phyloP scores from a whole-genome alignment of 768 basidiomycete genomes.

The Suillus luteus region DNA sequence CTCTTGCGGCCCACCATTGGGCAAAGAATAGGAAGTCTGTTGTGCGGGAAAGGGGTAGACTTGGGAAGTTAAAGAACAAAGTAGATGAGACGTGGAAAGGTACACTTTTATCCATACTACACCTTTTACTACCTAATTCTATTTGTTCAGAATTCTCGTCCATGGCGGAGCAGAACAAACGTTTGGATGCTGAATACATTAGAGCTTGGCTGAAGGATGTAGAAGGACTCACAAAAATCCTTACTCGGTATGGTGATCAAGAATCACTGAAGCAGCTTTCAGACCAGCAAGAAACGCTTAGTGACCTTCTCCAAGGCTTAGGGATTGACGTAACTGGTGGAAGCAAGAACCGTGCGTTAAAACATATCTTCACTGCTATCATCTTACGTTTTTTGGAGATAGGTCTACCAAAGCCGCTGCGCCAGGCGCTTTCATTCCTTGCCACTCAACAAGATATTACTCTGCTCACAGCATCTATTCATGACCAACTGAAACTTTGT shows the following conservation, averaged over 20 bases:
- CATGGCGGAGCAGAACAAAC: not conserved
- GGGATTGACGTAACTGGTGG: not conserved
- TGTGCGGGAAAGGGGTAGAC: not conserved
- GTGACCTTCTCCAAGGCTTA: not conserved
- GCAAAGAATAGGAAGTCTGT: not conserved
- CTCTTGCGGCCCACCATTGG: not conserved
- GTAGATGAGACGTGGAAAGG: not conserved
- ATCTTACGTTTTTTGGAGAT: not conserved
- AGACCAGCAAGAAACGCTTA: not conserved
- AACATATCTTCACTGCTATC: not conserved
- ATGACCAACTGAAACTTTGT: not conserved
- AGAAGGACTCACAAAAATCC: not conserved
- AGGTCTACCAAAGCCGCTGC: not conserved
- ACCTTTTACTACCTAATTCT: not conserved
- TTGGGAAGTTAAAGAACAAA: not conserved
- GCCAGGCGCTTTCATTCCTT: not conserved
- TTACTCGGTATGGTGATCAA: not conserved
- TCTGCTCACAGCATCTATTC: not conserved
- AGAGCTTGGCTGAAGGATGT: not conserved
- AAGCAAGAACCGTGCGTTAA: not conserved
- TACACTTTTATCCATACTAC: accelerated
- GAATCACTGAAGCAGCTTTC: not conserved
- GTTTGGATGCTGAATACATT: not conserved
- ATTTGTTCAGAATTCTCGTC: not conserved
- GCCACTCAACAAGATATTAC: not conserved